Conservation (phyloP, 176 grass and related monocot genomes). For the Zoysia pacifica region DNA sequence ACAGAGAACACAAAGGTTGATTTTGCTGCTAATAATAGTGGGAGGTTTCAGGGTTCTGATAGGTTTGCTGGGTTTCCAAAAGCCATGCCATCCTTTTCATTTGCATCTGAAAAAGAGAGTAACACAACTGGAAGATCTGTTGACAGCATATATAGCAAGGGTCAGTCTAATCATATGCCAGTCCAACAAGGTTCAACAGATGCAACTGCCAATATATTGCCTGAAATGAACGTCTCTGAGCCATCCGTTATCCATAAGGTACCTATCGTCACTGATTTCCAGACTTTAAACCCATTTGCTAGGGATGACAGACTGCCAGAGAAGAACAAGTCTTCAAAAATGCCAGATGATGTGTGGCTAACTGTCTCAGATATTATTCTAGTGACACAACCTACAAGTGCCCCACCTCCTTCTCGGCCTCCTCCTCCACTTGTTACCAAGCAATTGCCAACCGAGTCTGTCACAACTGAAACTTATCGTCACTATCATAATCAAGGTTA, state of each 20-base stretch:
- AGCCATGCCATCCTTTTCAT: slow-evolving; percentile 32
- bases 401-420: slow-evolving; percentile 62
- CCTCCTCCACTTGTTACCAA: slow-evolving; percentile 59
- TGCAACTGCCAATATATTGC: slow-evolving; percentile 39
- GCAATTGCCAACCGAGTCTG: slow-evolving; percentile 19
- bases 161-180: slow-evolving; percentile 31
- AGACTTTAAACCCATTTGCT: slow-evolving; percentile 41
- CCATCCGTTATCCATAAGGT: slow-evolving; percentile 33
- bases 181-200: slow-evolving; percentile 41
- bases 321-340: slow-evolving; percentile 36
- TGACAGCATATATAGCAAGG: slow-evolving; percentile 22
- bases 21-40: slow-evolving; percentile 32
- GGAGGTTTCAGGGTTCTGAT: slow-evolving; percentile 47
- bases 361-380: slow-evolving; percentile 76
- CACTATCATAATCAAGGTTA: slow-evolving; percentile 35
- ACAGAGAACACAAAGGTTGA: slow-evolving; percentile 44
- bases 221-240: slow-evolving; percentile 29
- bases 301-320: slow-evolving; percentile 44
- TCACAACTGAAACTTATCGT: slow-evolving; percentile 25
- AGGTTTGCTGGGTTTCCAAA: slow-evolving; percentile 46
- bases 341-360: slow-evolving; percentile 59
- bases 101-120: slow-evolving; percentile 42
- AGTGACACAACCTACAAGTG: slow-evolving; percentile 69
- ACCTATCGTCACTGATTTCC: slow-evolving; percentile 20
- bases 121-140: slow-evolving; percentile 34